Evolutionary conservation across 768 basidiomycete species (phyloP), one percentile per base, ranked within the genome.

Genomic region (Pseudohyphozyma bogoriensis): DNA sequence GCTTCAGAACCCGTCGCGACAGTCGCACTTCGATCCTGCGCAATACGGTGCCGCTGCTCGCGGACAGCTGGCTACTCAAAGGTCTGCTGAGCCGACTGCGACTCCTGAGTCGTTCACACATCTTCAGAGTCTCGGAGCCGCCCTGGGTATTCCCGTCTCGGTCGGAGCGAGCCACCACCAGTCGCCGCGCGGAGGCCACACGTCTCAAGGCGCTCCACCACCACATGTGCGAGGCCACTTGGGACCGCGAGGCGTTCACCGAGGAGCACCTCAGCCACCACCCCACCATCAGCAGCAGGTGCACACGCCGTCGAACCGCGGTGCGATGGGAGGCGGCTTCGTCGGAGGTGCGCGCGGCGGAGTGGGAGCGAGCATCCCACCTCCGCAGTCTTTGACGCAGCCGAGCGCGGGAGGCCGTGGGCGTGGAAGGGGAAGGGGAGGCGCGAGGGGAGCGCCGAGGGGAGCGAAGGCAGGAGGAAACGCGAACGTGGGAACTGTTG

Each of bases 31-130:
- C n/a, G n/a, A n/a, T n/a, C n/a, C n/a, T n/a, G 51, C 58, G 2
- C 3, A 39, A 2, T 63, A 62, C 62, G 49, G 53, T 24, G 56
- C 61, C 28, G 65, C 60, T 47, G 58, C 65, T 24, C 59, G 44
- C 12, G 56, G 60, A 28, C 39, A 53, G 65, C 61, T 1, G 56
- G 55, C 6, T 24, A 50, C 12, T 42, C 40, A 1, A 24, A 24
- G 2, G 40, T 28, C 28, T 8, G 18, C 36, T 40, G 39, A 13
- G 8, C 22, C 55, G 15, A n/a, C 35, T 4, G 29, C 44, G 39
- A 2, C 45, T 10, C 16, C 39, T 4, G 24, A 42, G 5, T n/a
- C 63, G 4, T 29, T 42, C 35, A 54, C 51, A 22, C 65, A 66
- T 5, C 61, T 55, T 47, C 61, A 66, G 53, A 39, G 56, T 1